Base-by-base conservation (phyloP, 495 filamentous ascomycete species). In the Pyrenopolyporus hunteri region DNA sequence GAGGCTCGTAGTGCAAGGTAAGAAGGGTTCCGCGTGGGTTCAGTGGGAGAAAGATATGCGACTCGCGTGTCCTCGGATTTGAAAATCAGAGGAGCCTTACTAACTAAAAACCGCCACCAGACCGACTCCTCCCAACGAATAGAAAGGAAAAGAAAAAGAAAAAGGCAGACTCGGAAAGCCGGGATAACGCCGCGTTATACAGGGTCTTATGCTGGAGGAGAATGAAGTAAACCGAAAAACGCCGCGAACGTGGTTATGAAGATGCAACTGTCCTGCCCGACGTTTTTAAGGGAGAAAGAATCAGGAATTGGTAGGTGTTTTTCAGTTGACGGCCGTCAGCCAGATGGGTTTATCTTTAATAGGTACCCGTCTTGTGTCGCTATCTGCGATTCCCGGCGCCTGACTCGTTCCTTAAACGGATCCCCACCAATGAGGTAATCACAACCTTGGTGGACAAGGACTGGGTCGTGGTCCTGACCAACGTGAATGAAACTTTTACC, bases 401-500 rank as follows among this genome's bases (percentile, higher is more conserved):
- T 67, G 64, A 67, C 64, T 67, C 59, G 64, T 50, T 16, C 64
- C 54, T 54, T 58, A 58, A 57, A 62, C 36, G 51, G 63, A 43
- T 52, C 31, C 20, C 52, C 43, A 32, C 59, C 36, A 63, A 58
- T 62, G 63, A 57, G 51, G 57, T 61, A 57, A 66, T 61, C 37
- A 28, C 13, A n/a, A 54, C 43, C 29, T 48, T 48, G 36, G 31
- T 28, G 35, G 49, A 32, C n/a, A 52, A n/a, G n/a, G n/a, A n/a
- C n/a, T n/a, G n/a, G n/a, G n/a, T n/a, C n/a, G n/a, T n/a, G 28
- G 28, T 14, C 25, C 11, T 11, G 43, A 40, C 17, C 19, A 40
- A 42, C 37, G 17, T 9, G 37, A 42, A 42, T 42, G 23, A 42
- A n/a, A n/a, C n/a, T n/a, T n/a, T n/a, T n/a, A n/a, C n/a, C n/a